Percentiles rank a stretch among this genome's conserved stretches.
phyloP scores from a whole-genome alignment of 805 yeast species.

The Candida coleopterorum region DNA sequence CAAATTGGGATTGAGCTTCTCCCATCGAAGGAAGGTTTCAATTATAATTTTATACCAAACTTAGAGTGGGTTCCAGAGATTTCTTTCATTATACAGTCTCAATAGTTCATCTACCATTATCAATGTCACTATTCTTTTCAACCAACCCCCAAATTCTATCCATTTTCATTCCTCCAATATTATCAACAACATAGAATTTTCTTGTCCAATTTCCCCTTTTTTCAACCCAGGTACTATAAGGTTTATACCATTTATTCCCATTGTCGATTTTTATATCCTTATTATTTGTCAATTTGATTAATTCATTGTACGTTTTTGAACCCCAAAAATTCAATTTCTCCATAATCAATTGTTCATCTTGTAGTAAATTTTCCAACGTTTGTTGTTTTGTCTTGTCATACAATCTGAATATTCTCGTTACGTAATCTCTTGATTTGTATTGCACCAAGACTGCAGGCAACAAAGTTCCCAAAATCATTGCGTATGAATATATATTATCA shows the following conservation, averaged over 20 bases:
- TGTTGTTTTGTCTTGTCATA: slow-evolving; percentile 62
- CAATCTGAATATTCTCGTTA: slow-evolving; percentile 64
- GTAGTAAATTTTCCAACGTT: slow-evolving; percentile 54
- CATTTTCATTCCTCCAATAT: slow-evolving; percentile 78
- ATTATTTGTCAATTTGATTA: slow-evolving; percentile 44
- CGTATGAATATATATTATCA: slow-evolving; percentile 43
- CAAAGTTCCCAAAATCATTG: slow-evolving; percentile 45
- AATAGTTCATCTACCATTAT: slow-evolving; percentile 78
- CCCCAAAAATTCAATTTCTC: slow-evolving; percentile 70
- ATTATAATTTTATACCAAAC: too few relatives aligned
- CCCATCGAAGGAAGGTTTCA: too few relatives aligned
- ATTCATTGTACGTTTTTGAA: slow-evolving; percentile 55
- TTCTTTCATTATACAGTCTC: too few relatives aligned
- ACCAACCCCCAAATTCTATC: slow-evolving; percentile 83
- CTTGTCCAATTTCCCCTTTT: slow-evolving; percentile 29
- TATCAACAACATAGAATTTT: slow-evolving; percentile 59
- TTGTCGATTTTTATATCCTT: slow-evolving; percentile 29
- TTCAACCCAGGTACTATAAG: slow-evolving; percentile 35
- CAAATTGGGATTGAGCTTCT: too few relatives aligned
- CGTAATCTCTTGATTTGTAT: slow-evolving; percentile 60
- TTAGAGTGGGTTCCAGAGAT: too few relatives aligned
- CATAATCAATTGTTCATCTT: slow-evolving; percentile 60
- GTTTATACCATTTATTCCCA: slow-evolving; percentile 19
- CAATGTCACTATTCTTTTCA: slow-evolving; percentile 59
- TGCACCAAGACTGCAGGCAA: slow-evolving; percentile 49